Evolutionary conservation across 192 early-diverging fungal species (phyloP), one percentile per base, ranked within the genome.

Genomic region (Funneliformis mosseae): DNA sequence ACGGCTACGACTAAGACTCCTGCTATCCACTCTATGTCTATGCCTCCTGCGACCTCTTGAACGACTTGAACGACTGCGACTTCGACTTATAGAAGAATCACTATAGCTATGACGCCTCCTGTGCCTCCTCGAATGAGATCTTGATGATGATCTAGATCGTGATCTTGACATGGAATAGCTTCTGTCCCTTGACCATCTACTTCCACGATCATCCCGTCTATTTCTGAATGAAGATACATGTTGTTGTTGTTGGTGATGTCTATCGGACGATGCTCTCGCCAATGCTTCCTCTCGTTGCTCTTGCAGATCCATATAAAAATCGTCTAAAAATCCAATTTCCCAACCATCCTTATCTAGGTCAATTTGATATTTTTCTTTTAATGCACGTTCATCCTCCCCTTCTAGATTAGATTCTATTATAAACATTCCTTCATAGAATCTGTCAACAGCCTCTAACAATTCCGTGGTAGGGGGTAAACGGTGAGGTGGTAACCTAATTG

Each of bases 351-450:
- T 79, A 25, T 79, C 77, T 33, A 79, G 42, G 9, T 79, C 38
- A 69, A 28, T 69, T 43, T 64, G 25, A 55, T 39, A 25, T 10
- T 45, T 38, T 27, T 23, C 28, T 62, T 8, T 21, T 21, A 41
- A n/a, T 70, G 39, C 68, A 70, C n/a, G 28, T 33, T 69, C 45
- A 48, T 79, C 45, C 18, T 39, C 77, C 16, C 68, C 77, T 45
- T 79, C 67, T n/a, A 39, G 9, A 7, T 64, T 50, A 42, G 27
- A 27, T 27, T 64, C 76, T 39, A 79, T 69, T 50, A 67, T 33
- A 14, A 69, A 45, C 28, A 79, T 61, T n/a, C 77, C 77, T 79
- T 79, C 77, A 55, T 79, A 79, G 68, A 79, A 79, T 69, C 68
- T 79, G 33, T 79, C 77, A 9, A 79, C 43, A 46, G 77, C 77